Conservation (phyloP, 306 rosid species). For the Rosa lucieae region DNA sequence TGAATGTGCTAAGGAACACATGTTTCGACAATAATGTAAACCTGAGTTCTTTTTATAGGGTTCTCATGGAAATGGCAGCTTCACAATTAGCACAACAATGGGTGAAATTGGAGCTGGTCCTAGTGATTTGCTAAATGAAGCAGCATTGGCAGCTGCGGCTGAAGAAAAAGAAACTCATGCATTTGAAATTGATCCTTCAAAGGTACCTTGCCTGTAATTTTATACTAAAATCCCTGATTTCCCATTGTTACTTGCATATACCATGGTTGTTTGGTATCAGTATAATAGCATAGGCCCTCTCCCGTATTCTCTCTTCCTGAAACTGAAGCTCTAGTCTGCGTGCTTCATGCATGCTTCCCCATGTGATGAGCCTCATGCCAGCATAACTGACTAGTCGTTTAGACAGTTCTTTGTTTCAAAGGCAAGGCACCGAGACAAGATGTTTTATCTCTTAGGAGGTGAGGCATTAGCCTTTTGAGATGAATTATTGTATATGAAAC, state of each 20-base stretch:
- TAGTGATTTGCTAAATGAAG: slow-evolving; percentile 74
- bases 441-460: no score
- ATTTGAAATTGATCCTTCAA: slow-evolving; percentile 76
- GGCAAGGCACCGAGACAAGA: no score
- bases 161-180: slow-evolving; percentile 89
- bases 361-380: no score
- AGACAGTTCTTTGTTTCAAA: no score
- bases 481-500: no score
- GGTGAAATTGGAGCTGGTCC: slow-evolving; percentile 75
- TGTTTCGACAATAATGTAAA: not conserved
- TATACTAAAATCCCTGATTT: not conserved
- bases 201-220: slow-evolving; percentile 45
- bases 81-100: slow-evolving; percentile 74
- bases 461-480: no score
- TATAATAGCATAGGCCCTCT: not conserved
- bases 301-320: not conserved
- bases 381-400: no score
- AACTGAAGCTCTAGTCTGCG: not conserved
- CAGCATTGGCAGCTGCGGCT: slow-evolving; percentile 80
- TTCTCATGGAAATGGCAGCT: slow-evolving; percentile 58
- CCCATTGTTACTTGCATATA: not conserved
- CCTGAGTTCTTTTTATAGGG: slow-evolving; percentile 40
- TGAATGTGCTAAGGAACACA: not conserved
- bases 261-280: not conserved
- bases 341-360: no score